Evolutionary conservation across 805 yeast genomes (phyloP).

Genomic region (Candida insectorum): DNA sequence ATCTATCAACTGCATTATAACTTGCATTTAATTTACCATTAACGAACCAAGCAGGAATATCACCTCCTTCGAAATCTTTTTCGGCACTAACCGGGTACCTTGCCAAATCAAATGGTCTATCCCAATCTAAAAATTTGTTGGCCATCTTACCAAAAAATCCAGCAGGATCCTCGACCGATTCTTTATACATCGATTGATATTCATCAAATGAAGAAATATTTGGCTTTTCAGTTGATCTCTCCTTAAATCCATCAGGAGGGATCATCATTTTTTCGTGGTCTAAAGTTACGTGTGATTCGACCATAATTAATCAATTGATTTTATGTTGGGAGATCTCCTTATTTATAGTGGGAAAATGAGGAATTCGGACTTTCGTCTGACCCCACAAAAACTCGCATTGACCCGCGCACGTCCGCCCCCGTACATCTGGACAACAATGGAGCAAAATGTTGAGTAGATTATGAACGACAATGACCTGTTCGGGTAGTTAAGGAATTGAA

Average conservation of each 20-base stretch:
- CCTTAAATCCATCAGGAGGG: conserved; percentile 39
- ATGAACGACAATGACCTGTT: no score
- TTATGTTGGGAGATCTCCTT: not conserved
- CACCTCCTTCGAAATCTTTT: conserved; percentile 59
- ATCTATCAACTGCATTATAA: conserved; percentile 93
- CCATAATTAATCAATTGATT: conserved; percentile 8
- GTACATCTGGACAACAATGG: no score
- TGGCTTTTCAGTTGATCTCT: conserved; percentile 46
- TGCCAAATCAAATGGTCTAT: conserved; percentile 45
- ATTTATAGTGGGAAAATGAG: not conserved
- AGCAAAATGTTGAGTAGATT: no score
- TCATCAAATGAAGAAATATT: conserved; percentile 47
- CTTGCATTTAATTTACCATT: conserved; percentile 92
- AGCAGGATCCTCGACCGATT: conserved; percentile 55
- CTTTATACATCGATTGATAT: conserved; percentile 48
- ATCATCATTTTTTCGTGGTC: conserved; percentile 29
- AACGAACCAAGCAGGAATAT: conserved; percentile 82
- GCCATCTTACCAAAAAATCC: conserved; percentile 56
- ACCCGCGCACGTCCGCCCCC: no score
- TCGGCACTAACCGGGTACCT: conserved; percentile 45
- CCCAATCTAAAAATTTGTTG: conserved; percentile 48
- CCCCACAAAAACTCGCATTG: conserved; percentile 3
- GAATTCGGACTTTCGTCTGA: conserved; percentile 1
- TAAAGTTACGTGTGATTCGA: conserved; percentile 23
- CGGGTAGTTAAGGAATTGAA: no score